Conservation (phyloP, 768 basidiomycete genomes). For the Collybiopsis luxurians region DNA sequence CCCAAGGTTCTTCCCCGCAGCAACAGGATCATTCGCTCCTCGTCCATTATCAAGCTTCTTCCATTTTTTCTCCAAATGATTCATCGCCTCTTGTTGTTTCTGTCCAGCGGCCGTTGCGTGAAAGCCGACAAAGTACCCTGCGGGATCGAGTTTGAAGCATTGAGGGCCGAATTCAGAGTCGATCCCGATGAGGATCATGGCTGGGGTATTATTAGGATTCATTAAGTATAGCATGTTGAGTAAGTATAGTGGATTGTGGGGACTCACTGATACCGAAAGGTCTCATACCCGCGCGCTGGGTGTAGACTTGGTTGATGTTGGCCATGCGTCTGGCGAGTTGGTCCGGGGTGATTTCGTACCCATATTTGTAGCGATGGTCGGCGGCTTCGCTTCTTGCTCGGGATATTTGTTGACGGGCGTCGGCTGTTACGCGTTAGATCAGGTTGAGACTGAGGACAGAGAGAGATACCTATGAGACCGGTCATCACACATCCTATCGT, state of each 20-base stretch:
- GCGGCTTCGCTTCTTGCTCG: constrained; percentile 89
- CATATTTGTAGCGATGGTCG: constrained; percentile 93
- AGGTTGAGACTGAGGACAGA: too few species aligned
- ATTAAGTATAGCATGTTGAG: too few species aligned
- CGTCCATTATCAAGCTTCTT: constrained; percentile 83
- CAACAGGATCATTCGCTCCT: constrained; percentile 76
- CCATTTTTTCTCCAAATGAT: constrained; percentile 98
- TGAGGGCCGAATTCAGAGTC: constrained; percentile 95
- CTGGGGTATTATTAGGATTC: too few species aligned
- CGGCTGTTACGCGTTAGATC: constrained; percentile 64
- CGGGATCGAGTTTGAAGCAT: constrained; percentile 96
- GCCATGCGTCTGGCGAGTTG: constrained; percentile 92
- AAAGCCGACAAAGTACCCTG: constrained; percentile 98
- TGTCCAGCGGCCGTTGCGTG: constrained; percentile 95
- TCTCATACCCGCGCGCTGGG: constrained; percentile 95
- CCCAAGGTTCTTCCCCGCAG: constrained; percentile 70
- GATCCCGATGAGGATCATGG: constrained; percentile 93
- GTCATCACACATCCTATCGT: constrained; percentile 98
- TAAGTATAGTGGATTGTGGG: too few species aligned
- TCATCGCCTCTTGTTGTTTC: constrained; percentile 99
- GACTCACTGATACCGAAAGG: constrained; percentile 91
- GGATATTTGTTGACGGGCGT: constrained; percentile 85
- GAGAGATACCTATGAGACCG: constrained; percentile 90
- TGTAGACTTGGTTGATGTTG: constrained; percentile 99
- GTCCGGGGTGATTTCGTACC: constrained; percentile 97